Evolutionary conservation across 2,329 filamentous ascomycete species (phyloP), one percentile per base, ranked within the genome.

Genomic region (Scedosporium dehoogii): DNA sequence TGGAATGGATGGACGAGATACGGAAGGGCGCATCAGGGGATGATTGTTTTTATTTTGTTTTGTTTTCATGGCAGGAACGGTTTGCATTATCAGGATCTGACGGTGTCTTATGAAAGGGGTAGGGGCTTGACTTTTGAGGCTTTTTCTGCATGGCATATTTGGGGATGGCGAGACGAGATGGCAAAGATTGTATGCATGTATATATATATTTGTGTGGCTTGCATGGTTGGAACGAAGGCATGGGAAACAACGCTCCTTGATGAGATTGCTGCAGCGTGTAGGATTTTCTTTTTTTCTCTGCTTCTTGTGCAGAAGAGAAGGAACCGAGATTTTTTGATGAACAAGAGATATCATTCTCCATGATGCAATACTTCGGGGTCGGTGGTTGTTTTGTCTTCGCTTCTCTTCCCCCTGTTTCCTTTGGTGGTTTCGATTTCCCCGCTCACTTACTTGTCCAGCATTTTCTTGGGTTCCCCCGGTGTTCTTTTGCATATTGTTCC

Each of bases 151-250:
- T 56, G 46, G 14, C 56, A 56, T 29, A 18, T 21, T 53, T 55
- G 58, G 29, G 12, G 29, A 33, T 46, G 48, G 29, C 29, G 51
- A 27, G 21, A 14, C 6, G 29, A 6, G 51, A 23, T 55, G 18
- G 51, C 4, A 56, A 33, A 38, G 44, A 58, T 60, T 60, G 33
- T 56, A 55, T 60, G 57, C 23, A 55, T 55, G 23, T 55, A 53
- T 60, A 23, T 56, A 55, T 55, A 55, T 55, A 29, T 55, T 27
- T 55, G 21, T 10, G 18, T 23, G 18, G 51, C 23, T 55, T 55
- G 51, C 51, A 55, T 55, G 18, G 64, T 63, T 60, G 60, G 63
- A 53, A 63, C 65, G 65, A 62, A 63, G 66, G 62, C 64, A 66
- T 67, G 65, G 64, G 51, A 55, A 55, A 23, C 23, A 23, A 23